Evolutionary conservation across 176 grass and related monocot genomes (phyloP), one percentile per base, ranked within the genome.

Genomic region (Musa schizocarpa): DNA sequence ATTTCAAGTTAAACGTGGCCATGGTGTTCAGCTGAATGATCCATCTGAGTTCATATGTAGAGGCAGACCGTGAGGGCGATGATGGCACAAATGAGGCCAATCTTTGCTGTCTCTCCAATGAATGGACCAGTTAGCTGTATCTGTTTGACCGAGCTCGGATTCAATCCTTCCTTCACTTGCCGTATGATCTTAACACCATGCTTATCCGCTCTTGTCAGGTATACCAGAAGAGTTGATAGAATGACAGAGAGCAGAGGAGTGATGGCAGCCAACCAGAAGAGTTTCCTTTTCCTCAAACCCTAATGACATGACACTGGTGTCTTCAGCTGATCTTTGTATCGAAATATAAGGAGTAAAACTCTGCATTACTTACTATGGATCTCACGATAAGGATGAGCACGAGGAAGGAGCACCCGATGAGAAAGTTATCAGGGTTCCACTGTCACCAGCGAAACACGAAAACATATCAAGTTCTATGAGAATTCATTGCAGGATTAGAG

Each of bases 111-210:
- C 24, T 98, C 84, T 1, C 69, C 79, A 19, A 68, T 11, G 66
- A 86, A 77, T 1, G 90, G 80, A 17, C 89, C 90, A 1, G 76
- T 89, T 8, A 98, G 57, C 2, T 87, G 77, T 25, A 98, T 83
- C 57, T 89, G 81, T 72, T 79, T 91, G 68, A 54, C 86, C 10
- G 95, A 98, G 50, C 95, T 98, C 23, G 90, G 90, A 74, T 98
- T 98, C 19, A 94, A 19, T 19, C 90, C 95, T 1, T 78, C 80
- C 7, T 85, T 77, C 43, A 98, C 88, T 10, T 84, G 79, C 75
- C 87, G 88, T 69, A 98, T 98, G 65, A 98, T 98, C 86, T 98
- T 98, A 52, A 98, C 88, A 14, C 95, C 95, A 68, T 91, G 88
- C 77, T 86, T 89, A 75, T 99, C 90, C 23, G 88, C 86, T 81